Percentiles rank a stretch among this genome's conserved stretches.
Evolutionary conservation across 495 filamentous ascomycete genomes (phyloP).

Genomic region (Penicillium angulare): DNA sequence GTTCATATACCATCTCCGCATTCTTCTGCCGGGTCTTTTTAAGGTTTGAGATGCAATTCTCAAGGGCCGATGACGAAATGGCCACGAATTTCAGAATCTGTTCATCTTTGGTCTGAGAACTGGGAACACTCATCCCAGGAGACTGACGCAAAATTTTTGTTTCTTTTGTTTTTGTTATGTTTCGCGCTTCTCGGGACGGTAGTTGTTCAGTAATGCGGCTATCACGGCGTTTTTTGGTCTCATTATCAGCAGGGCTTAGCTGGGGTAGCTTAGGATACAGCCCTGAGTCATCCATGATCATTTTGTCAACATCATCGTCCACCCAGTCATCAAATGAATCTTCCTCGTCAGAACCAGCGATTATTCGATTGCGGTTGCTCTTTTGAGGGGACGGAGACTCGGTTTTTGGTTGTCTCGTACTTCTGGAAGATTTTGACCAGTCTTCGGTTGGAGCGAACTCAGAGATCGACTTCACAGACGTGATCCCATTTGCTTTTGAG

Average conservation of each 20-base stretch:
- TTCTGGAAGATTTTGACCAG: not conserved
- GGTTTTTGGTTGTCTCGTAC: slow-evolving; percentile 2
- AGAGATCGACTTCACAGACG: not conserved
- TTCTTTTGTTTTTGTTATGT: slow-evolving; percentile 3
- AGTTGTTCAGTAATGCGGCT: not conserved
- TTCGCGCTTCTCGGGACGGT: not conserved
- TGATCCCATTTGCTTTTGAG: slow-evolving; percentile 12
- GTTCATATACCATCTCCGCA: slow-evolving; percentile 38
- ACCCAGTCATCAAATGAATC: slow-evolving; percentile 26
- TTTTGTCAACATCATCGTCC: slow-evolving; percentile 27
- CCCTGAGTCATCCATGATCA: slow-evolving; percentile 21
- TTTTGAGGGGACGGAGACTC: slow-evolving; percentile 4
- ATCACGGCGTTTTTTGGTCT: not conserved
- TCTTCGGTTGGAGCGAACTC: slow-evolving; percentile 1
- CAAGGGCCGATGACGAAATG: slow-evolving; percentile 21
- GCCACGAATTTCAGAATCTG: slow-evolving; percentile 32
- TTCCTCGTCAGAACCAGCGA: slow-evolving; percentile 49
- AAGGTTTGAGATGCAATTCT: slow-evolving; percentile 19
- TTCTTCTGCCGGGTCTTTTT: slow-evolving; percentile 34
- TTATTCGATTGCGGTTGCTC: slow-evolving; percentile 19
- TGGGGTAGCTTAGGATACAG: slow-evolving; percentile 34
- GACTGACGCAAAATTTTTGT: slow-evolving; percentile 8
- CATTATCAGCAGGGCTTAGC: slow-evolving; percentile 13
- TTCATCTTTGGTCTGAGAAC: slow-evolving; percentile 21
- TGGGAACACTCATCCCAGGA: slow-evolving; percentile 15